phyloP scores from a whole-genome alignment of 306 rosid species.

The Cercis canadensis region DNA sequence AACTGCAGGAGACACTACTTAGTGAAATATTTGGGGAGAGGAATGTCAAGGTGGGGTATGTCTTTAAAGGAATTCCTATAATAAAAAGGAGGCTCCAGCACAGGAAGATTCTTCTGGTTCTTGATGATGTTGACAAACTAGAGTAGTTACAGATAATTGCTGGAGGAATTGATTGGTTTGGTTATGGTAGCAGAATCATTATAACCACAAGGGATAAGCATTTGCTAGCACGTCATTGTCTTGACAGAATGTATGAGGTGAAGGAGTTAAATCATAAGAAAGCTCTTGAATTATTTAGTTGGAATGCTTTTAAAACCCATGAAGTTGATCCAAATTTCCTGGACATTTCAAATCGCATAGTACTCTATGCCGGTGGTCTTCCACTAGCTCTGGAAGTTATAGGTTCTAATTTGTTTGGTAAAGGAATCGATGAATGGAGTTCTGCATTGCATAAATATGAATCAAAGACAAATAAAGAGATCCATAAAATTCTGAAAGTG shows the following conservation, averaged over 20 bases:
- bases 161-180: slow-evolving; percentile 32
- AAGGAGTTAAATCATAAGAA: too few species aligned
- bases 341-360: not conserved
- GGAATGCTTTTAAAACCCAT: too few species aligned
- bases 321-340: too few species aligned
- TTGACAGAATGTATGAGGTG: too few species aligned
- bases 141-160: slow-evolving; percentile 15
- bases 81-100: slow-evolving; percentile 17
- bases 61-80: not conserved
- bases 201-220: slow-evolving; percentile 37
- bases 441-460: slow-evolving; percentile 33
- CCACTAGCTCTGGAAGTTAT: slow-evolving; percentile 44
- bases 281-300: too few species aligned
- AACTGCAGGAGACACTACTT: slow-evolving; percentile 18
- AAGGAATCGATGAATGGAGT: slow-evolving; percentile 38
- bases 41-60: not conserved
- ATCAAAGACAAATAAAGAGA: slow-evolving; percentile 35
- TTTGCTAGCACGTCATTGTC: not conserved
- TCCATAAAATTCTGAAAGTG: slow-evolving; percentile 38
- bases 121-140: slow-evolving; percentile 31
- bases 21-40: too few species aligned
- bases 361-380: slow-evolving; percentile 16
- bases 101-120: slow-evolving; percentile 32
- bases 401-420: slow-evolving; percentile 40
- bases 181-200: slow-evolving; percentile 36